phyloP scores from a whole-genome alignment of 306 rosid genomes.

The Medicago truncatula region DNA sequence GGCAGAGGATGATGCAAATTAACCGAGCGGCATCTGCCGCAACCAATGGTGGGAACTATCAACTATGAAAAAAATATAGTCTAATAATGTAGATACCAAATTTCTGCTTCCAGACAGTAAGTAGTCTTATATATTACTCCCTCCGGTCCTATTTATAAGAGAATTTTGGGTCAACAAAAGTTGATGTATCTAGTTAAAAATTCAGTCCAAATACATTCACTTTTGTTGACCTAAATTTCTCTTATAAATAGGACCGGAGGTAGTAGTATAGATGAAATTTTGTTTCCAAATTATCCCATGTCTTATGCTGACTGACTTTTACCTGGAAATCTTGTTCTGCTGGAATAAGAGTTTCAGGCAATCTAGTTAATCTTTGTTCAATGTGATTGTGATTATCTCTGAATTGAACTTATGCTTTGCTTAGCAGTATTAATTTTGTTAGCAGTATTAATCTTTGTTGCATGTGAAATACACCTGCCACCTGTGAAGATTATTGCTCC shows the following conservation, averaged over 20 bases:
- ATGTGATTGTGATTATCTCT: background rate
- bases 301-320: background rate
- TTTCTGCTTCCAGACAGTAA: constrained; percentile 4
- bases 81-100: constrained; percentile 32
- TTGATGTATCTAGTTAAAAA: no score
- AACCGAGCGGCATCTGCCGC: background rate
- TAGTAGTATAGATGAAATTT: constrained; percentile 30
- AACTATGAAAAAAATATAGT: background rate
- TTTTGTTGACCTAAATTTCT: no score
- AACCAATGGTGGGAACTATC: background rate
- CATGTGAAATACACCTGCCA: background rate
- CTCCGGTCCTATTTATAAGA: no score
- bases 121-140: background rate
- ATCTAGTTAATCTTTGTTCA: constrained; percentile 5
- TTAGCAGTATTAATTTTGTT: constrained; percentile 19
- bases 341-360: constrained; percentile 14
- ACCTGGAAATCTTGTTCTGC: constrained; percentile 3
- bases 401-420: background rate
- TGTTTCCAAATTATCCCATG: background rate
- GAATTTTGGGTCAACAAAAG: no score
- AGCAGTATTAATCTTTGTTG: background rate
- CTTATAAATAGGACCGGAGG: no score
- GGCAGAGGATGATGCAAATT: constrained; percentile 53
- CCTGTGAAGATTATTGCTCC: background rate
- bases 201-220: no score